Evolutionary conservation across 2,329 filamentous ascomycete species (phyloP).

Genomic region (Pyricularia grisea): DNA sequence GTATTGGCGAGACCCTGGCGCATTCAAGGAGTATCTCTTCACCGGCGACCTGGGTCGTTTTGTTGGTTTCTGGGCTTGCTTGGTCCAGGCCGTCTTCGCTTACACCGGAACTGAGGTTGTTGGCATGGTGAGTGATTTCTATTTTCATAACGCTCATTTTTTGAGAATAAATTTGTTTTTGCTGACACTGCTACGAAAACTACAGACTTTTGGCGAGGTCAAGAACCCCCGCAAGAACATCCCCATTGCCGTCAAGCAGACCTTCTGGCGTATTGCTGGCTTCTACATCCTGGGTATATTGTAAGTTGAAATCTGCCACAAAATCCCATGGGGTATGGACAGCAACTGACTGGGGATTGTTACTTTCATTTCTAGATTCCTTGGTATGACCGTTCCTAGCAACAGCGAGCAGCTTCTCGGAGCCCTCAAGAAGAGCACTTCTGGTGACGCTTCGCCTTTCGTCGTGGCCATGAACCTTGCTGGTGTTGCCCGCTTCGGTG

Average conservation of each 20-base stretch:
- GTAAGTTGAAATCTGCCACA: not conserved
- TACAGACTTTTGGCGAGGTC: conserved; percentile 40
- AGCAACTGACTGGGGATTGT: not conserved
- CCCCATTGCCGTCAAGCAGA: conserved; percentile 54
- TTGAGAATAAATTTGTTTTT: not conserved
- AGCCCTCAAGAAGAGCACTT: not conserved
- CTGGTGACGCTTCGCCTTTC: not conserved
- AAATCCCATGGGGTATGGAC: not conserved
- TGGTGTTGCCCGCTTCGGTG: not conserved
- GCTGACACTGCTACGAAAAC: not conserved
- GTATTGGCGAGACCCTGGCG: not conserved
- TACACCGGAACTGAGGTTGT: not conserved
- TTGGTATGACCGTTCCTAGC: not conserved
- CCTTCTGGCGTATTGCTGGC: conserved; percentile 53
- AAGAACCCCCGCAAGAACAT: conserved; percentile 51
- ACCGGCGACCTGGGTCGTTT: not conserved
- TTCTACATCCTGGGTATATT: conserved; percentile 27
- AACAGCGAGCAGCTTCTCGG: not conserved
- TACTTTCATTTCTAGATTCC: not conserved
- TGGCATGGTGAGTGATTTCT: not conserved
- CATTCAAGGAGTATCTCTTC: not conserved
- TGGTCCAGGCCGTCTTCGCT: not conserved
- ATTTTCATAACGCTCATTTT: not conserved
- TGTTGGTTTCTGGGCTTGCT: not conserved
- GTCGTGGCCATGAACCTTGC: not conserved